Evolutionary conservation across 768 basidiomycete genomes (phyloP), one percentile per base, ranked within the genome.

Genomic region (Goffeauzyma gilvescens): DNA sequence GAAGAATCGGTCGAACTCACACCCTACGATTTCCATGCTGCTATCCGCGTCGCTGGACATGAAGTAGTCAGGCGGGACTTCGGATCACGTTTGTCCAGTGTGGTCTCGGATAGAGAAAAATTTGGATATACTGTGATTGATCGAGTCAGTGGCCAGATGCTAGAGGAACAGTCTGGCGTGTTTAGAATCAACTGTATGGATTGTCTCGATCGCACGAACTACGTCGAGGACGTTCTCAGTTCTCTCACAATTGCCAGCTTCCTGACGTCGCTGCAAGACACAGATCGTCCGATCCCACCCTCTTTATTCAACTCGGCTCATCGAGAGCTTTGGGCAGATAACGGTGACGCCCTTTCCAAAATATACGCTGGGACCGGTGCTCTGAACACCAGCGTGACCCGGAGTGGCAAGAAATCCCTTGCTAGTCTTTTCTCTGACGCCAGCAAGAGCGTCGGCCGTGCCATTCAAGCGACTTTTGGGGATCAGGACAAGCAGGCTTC

Each of bases 401-500:
- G 93, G 35, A 89, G 75, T 48, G 93, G 93, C 32, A 98, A 93
- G 66, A 73, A 85, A 47, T 95, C 89, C 4, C 65, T 95, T 41
- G 89, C 81, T 73, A 89, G 90, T 35, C 74, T 96, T 31, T 65
- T 98, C 18, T 87, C 85, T 5, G 89, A 98, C 66, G 93, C 90
- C 3, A 90, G 86, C 4, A 98, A 98, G 63, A 89, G 83, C 54
- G 81, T 65, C 10, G 56, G 59, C 18, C 43, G 63, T 55, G 62
- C 30, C 39, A 54, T 51, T 15, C 36, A 41, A 26, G 46, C 41
- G 18, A 95, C 95, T 59, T 93, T 98, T 59, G 81, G 89, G 55
- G 93, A 98, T 60, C 82, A 83, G 60, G 76, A 73, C 27, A 98
- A 98, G 59, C 93, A 98, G 55, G 62, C 73, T 3, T 86, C 89